A percentile compares a stretch with the other conserved stretches of the same genome.
These are phyloP conservation scores for Baudoinia panamericana DNA, from an alignment of 495 filamentous ascomycete species.

Conservation along the genomic window DNA sequence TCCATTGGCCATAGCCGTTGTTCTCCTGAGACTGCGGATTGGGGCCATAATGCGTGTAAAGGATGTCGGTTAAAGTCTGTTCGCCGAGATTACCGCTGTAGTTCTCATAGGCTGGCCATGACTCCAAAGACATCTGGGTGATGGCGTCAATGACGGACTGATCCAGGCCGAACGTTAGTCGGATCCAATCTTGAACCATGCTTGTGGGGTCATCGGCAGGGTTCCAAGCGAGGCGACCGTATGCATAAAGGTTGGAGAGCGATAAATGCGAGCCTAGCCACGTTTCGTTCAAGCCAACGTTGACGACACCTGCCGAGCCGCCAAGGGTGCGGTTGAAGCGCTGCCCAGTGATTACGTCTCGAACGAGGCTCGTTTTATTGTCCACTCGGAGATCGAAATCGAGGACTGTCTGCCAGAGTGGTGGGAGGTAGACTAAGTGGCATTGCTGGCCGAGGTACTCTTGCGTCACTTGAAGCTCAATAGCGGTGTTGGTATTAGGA, in stretches of 20 bases:
- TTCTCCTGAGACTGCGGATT: slow-evolving; percentile 53
- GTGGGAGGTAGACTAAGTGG: slow-evolving; percentile 53
- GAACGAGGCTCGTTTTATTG: slow-evolving; percentile 37
- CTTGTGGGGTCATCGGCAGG: slow-evolving; percentile 34
- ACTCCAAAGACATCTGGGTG: slow-evolving; percentile 51
- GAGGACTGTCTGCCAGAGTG: slow-evolving; percentile 53
- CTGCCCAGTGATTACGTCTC: slow-evolving; percentile 46
- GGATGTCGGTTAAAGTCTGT: slow-evolving; percentile 56
- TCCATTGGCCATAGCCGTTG: slow-evolving; percentile 65
- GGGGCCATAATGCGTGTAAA: slow-evolving; percentile 53
- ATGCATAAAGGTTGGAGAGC: slow-evolving; percentile 63
- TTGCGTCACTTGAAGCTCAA: slow-evolving; percentile 54
- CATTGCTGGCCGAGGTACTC: slow-evolving; percentile 63
- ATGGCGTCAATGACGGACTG: slow-evolving; percentile 42
- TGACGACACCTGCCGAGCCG: slow-evolving; percentile 55
- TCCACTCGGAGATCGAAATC: slow-evolving; percentile 55
- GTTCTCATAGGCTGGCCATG: slow-evolving; percentile 58
- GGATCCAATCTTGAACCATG: slow-evolving; percentile 51
- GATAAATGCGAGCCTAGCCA: slow-evolving; percentile 57
- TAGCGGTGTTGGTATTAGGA: slow-evolving; percentile 41
- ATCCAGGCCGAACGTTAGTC: slow-evolving; percentile 49
- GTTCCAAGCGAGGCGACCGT: slow-evolving; percentile 53
- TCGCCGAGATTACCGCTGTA: slow-evolving; percentile 60
- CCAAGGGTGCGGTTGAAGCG: slow-evolving; percentile 45
- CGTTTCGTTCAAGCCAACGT: slow-evolving; percentile 51